Evolutionary conservation across 176 grass and related monocot genomes (phyloP), one percentile per base, ranked within the genome.

Genomic region (Poa annua): DNA sequence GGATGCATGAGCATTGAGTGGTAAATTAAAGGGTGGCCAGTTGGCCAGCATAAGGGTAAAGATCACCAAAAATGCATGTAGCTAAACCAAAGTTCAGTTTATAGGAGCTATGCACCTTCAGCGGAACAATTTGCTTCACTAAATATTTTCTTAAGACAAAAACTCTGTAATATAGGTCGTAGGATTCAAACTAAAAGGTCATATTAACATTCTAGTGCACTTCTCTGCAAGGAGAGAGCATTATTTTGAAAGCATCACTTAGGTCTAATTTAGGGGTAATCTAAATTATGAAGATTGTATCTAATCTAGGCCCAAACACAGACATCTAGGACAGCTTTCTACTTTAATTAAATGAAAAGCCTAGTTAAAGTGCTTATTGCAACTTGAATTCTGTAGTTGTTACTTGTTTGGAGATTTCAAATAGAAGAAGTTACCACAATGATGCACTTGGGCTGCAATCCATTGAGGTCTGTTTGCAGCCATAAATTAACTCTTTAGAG

Each of bases 31-130:
- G 70, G 56, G 65, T 8, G 15, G 72, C 11, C 15, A 78, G 49
- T 66, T 8, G 11, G 72, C 5, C 11, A 81, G 22, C 60, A 74
- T 77, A 79, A 79, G 33, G 4, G 34, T 74, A 67, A 47, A 79
- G 66, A 74, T 38, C 47, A 29, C 56, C 22, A 80, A 72, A 9
- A 61, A 72, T 20, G 29, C 15, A 86, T 74, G 35, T 26, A 25
- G 9, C 0, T 32, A 64, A 64, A 80, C 24, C 62, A 32, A 21
- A 21, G 25, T 15, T 41, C 26, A 20, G 6, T n/a, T 65, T 52
- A 73, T 29, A 82, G 66, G 67, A 48, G 36, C 12, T 82, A 80
- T 63, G 67, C 53, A 63, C 51, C 41, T 82, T 82, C 66, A 29
- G 80, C 22, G 14, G 22, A 82, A 39, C 21, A 60, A 82, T 72